Percentiles rank a stretch among this genome's conserved stretches.
Conservation (phyloP, 352 stramenopile species). For the Pythium volutum region DNA sequence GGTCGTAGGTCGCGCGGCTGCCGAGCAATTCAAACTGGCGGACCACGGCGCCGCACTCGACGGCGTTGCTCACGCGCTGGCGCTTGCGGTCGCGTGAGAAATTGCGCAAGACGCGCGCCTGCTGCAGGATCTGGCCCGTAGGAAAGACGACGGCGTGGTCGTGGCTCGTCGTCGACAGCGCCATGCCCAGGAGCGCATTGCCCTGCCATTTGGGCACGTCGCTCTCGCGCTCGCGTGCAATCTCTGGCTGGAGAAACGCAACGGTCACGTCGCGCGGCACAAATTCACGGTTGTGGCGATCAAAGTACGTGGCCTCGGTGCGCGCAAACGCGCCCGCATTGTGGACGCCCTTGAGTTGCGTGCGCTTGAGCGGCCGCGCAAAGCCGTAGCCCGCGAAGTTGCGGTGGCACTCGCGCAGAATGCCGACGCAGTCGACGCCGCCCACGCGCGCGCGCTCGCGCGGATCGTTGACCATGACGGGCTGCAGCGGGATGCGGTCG, state of each 20-base stretch:
- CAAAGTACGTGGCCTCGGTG: conserved; percentile 20
- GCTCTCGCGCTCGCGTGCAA: conserved; percentile 27
- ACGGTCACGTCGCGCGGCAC: conserved; percentile 38
- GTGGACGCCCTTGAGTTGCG: conserved; percentile 25
- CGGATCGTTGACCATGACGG: conserved; percentile 47
- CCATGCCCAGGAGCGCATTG: conserved; percentile 53
- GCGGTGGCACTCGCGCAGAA: conserved; percentile 50
- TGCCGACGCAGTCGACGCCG: conserved; percentile 46
- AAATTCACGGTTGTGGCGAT: conserved; percentile 37
- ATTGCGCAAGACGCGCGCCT: conserved; percentile 49
- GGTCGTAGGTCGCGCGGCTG: conserved; percentile 36
- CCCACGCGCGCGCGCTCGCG: conserved; percentile 32
- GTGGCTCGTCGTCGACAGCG: conserved; percentile 19
- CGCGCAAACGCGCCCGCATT: not conserved
- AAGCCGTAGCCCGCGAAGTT: conserved; percentile 53
- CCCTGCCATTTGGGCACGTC: conserved; percentile 54
- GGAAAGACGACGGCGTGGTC: conserved; percentile 68
- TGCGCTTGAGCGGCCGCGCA: conserved; percentile 42
- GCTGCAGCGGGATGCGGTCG: conserved; percentile 47
- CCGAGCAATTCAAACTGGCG: conserved; percentile 64
- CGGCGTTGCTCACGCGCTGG: conserved; percentile 30
- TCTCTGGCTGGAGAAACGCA: not conserved
- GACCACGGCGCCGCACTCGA: conserved; percentile 57
- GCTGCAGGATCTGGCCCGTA: conserved; percentile 60
- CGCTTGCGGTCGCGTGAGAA: not conserved